Evolutionary conservation across 1,284 basidiomycete genomes (phyloP), one percentile per base, ranked within the genome.

Genomic region (Cryptococcus maquisensis): DNA sequence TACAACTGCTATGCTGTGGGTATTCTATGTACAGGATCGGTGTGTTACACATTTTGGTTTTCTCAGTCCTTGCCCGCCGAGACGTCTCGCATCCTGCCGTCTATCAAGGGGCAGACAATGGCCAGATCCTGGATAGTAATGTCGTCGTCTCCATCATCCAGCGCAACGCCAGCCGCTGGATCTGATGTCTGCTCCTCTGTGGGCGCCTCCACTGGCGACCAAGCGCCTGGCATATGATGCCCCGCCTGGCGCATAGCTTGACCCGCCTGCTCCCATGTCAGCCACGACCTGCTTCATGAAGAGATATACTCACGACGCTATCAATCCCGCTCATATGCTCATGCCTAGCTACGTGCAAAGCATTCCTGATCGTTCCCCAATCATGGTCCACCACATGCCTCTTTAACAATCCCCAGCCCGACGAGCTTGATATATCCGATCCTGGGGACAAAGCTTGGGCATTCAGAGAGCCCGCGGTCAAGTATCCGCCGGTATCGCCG

Each of bases 261-360:
- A n/a, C 56, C 56, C 7, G 56, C 48, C 60, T 58, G 28, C 43
- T 32, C 13, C n/a, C 5, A 8, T 40, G 24, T 47, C 9, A 15
- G 21, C 4, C n/a, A 21, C 18, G 12, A 39, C 4, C 41, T 54
- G 21, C 4, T 6, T 16, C 13, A 40, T n/a, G 42, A 24, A 18
- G 36, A n/a, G 13, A 38, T 5, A 36, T 15, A 48, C 88, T 86
- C 62, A 90, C 83, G 63, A 84, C 86, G 47, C 81, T 80, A 69
- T 93, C 89, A 0, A 91, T 83, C 4, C 66, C 68, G 57, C 82
- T 84, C 88, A 92, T 90, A 67, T 91, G 85, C 68, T 91, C 87
- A 45, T 81, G 79, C 50, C 78, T 77, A 3, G 82, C 79, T 21
- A 88, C 77, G 48, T 80, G 78, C 57, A 89, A 75, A 35, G 84